Evolutionary conservation across 163 green algal genomes (phyloP).

Genomic region (Scenedesmus sp.): DNA sequence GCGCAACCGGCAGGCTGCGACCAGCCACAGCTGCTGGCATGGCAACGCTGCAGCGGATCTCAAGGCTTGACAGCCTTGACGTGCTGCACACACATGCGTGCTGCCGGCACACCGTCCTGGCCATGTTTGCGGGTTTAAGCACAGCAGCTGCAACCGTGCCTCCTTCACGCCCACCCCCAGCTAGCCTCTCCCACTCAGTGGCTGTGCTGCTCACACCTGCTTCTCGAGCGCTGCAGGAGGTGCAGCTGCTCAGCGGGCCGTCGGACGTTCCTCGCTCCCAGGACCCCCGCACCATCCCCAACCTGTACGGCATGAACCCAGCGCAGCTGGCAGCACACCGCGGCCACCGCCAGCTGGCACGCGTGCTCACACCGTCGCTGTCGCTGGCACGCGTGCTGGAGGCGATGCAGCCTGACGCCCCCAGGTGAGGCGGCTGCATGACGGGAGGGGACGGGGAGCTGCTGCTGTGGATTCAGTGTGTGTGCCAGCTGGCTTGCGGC

Average conservation of each 20-base stretch:
- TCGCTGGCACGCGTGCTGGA: constrained; percentile 27
- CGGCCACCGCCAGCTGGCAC: neutral
- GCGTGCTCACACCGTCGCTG: constrained; percentile 39
- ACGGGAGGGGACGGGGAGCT: too few relatives aligned
- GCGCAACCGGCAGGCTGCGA: too few relatives aligned
- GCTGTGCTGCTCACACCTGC: neutral
- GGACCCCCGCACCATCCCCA: constrained; percentile 40
- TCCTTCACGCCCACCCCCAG: too few relatives aligned
- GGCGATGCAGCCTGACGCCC: constrained; percentile 1
- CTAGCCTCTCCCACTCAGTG: neutral
- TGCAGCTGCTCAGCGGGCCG: neutral
- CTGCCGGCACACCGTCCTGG: too few relatives aligned
- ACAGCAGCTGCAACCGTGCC: too few relatives aligned
- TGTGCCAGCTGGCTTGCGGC: neutral
- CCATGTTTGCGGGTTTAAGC: too few relatives aligned
- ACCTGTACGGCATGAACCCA: constrained; percentile 55
- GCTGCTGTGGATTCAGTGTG: too few relatives aligned
- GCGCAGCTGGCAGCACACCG: constrained; percentile 49
- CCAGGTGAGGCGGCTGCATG: neutral
- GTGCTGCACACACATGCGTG: too few relatives aligned
- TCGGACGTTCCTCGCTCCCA: neutral
- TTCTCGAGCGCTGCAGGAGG: constrained; percentile 2
- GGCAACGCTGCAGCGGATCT: too few relatives aligned
- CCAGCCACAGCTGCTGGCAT: too few relatives aligned
- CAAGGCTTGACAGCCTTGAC: too few relatives aligned